A percentile compares a stretch with the other conserved stretches of the same genome.
Conservation (phyloP, 1,284 basidiomycete genomes). For the Dichomitus squalens region DNA sequence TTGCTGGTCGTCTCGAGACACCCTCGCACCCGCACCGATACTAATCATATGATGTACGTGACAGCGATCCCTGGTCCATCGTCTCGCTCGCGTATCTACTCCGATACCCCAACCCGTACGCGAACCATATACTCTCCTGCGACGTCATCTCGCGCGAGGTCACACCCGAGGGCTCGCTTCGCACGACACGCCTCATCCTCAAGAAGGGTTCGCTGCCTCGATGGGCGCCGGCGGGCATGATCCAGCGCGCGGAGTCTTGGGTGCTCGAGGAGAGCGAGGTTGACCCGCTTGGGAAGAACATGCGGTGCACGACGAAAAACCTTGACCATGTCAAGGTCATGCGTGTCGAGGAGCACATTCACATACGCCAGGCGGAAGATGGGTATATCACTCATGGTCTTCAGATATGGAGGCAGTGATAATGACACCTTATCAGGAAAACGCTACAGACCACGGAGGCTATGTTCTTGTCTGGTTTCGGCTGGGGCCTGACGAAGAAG, state of each 20-base stretch:
- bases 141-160: slow-evolving; percentile 88
- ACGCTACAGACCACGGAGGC: slow-evolving; percentile 79
- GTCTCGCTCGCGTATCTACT: slow-evolving; percentile 93
- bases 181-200: slow-evolving; percentile 89
- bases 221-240: slow-evolving; percentile 86
- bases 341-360: slow-evolving; percentile 76
- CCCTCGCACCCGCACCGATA: slow-evolving; percentile 10
- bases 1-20: neutral
- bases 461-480: slow-evolving; percentile 74
- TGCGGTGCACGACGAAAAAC: slow-evolving; percentile 76
- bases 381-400: slow-evolving; percentile 49
- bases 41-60: slow-evolving; percentile 13
- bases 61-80: slow-evolving; percentile 88
- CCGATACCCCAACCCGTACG: slow-evolving; percentile 96
- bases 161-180: slow-evolving; percentile 74
- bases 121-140: slow-evolving; percentile 92
- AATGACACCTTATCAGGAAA: slow-evolving; percentile 47
- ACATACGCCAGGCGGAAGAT: slow-evolving; percentile 61
- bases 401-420: neutral
- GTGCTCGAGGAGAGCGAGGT: slow-evolving; percentile 92
- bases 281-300: slow-evolving; percentile 70
- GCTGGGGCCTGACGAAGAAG: slow-evolving; percentile 80
- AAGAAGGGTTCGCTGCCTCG: slow-evolving; percentile 89
- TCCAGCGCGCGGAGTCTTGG: slow-evolving; percentile 80
- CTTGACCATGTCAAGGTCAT: slow-evolving; percentile 85